A percentile compares a stretch with the other conserved stretches of the same genome.
Evolutionary conservation across 1,284 basidiomycete species (phyloP).

Genomic region (Schizophyllum amplum): DNA sequence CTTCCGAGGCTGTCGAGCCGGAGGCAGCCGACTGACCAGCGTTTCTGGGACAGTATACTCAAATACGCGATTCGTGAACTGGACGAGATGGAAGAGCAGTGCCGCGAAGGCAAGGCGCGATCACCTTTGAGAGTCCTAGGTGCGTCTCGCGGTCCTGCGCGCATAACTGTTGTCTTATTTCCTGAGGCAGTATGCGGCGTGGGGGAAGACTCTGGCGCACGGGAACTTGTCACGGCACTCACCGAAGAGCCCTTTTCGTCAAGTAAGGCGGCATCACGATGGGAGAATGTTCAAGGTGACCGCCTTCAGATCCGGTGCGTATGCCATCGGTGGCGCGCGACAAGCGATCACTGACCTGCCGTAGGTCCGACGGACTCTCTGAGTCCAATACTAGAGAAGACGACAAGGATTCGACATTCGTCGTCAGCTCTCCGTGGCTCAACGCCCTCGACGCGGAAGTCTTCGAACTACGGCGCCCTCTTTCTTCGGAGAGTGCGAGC

Average conservation of each 20-base stretch:
- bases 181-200: background rate
- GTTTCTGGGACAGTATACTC: background rate
- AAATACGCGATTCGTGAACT: slow-evolving; percentile 3
- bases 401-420: too few relatives aligned
- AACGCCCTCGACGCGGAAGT: background rate
- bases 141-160: background rate
- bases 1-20: background rate
- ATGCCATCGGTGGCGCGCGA: background rate
- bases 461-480: background rate
- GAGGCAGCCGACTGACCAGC: background rate
- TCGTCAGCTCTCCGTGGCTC: background rate
- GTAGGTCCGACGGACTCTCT: background rate
- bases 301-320: background rate
- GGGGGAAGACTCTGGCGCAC: slow-evolving; percentile 1
- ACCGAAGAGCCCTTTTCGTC: background rate
- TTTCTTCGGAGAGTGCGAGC: background rate
- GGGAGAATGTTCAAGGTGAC: background rate
- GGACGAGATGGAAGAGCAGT: slow-evolving; percentile 5
- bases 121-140: slow-evolving; percentile 1
- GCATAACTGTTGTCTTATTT: background rate
- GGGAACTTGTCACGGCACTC: background rate
- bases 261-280: background rate
- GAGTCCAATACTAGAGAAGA: too few relatives aligned
- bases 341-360: background rate
- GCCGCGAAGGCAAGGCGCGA: slow-evolving; percentile 5